Conservation (phyloP, 768 basidiomycete species). For the Leucogyrophana mollusca region DNA sequence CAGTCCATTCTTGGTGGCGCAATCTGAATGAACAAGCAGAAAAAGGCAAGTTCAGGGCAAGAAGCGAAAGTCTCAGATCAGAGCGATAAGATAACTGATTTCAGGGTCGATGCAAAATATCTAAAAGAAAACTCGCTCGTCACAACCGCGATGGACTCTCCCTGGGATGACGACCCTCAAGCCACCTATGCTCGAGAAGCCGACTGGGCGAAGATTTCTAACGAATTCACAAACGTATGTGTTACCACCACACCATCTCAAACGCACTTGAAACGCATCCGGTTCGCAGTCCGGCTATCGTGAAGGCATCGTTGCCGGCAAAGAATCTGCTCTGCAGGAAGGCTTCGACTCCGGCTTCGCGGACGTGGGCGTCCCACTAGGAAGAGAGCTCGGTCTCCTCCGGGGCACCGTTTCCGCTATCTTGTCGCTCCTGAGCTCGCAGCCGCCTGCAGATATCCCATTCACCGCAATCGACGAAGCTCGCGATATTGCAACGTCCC, state of each 20-base stretch:
- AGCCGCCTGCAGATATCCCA: background rate
- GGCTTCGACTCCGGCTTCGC: constrained; percentile 91
- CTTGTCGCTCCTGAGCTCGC: constrained; percentile 50
- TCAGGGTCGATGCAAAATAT: too few relatives aligned
- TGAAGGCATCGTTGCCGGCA: constrained; percentile 94
- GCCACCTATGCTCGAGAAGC: constrained; percentile 36
- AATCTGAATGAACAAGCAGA: too few relatives aligned
- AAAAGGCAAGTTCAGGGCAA: too few relatives aligned
- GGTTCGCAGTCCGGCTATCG: constrained; percentile 79
- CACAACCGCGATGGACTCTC: constrained; percentile 37
- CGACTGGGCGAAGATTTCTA: constrained; percentile 70
- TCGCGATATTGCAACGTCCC: constrained; percentile 50
- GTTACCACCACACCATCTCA: background rate
- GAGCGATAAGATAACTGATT: too few relatives aligned
- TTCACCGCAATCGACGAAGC: constrained; percentile 37
- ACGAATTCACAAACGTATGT: constrained; percentile 69
- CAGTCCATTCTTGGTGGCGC: too few relatives aligned
- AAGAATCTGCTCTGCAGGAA: constrained; percentile 80
- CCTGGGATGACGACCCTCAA: constrained; percentile 55
- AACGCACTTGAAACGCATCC: background rate
- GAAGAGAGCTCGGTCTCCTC: constrained; percentile 73
- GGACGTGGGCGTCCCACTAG: constrained; percentile 65
- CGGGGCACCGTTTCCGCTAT: constrained; percentile 72
- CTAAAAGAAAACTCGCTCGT: too few relatives aligned
- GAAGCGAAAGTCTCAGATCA: too few relatives aligned